phyloP scores from a whole-genome alignment of 805 yeast species.

The Saccharomycopsis fermentans region DNA sequence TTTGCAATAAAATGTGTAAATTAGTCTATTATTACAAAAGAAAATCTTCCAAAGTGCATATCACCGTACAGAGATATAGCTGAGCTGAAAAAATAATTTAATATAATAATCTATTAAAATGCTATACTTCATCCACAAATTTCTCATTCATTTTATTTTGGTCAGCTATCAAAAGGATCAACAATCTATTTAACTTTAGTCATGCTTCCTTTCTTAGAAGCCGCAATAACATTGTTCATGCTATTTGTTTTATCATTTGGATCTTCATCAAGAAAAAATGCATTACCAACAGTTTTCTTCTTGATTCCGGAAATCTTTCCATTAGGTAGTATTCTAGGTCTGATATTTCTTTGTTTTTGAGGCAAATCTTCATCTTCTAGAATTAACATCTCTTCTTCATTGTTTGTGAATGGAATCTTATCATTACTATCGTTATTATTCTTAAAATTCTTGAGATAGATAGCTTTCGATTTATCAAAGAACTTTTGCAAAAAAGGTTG shows the following conservation, averaged over 20 bases:
- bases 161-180: too few species aligned
- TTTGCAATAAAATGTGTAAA: not conserved
- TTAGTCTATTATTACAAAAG: too few species aligned
- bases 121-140: not conserved
- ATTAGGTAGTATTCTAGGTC: slow-evolving; percentile 83
- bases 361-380: slow-evolving; percentile 83
- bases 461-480: slow-evolving; percentile 32
- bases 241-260: not conserved
- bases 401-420: slow-evolving; percentile 24
- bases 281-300: slow-evolving; percentile 45
- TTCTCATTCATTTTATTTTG: not conserved
- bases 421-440: slow-evolving; percentile 27
- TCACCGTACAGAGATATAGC: too few species aligned
- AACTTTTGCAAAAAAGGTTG: slow-evolving; percentile 42
- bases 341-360: slow-evolving; percentile 58
- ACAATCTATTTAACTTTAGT: not conserved
- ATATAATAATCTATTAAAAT: too few species aligned
- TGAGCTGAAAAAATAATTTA: too few species aligned
- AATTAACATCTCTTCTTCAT: slow-evolving; percentile 24
- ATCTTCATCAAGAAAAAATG: slow-evolving; percentile 42
- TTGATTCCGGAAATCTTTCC: slow-evolving; percentile 70
- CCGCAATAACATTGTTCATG: not conserved
- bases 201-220: not conserved
- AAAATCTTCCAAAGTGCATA: too few species aligned
- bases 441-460: slow-evolving; percentile 35